Percentiles rank a stretch among this genome's conserved stretches.
Evolutionary conservation across 2,329 filamentous ascomycete species (phyloP).

Genomic region (Talaromyces sp.): DNA sequence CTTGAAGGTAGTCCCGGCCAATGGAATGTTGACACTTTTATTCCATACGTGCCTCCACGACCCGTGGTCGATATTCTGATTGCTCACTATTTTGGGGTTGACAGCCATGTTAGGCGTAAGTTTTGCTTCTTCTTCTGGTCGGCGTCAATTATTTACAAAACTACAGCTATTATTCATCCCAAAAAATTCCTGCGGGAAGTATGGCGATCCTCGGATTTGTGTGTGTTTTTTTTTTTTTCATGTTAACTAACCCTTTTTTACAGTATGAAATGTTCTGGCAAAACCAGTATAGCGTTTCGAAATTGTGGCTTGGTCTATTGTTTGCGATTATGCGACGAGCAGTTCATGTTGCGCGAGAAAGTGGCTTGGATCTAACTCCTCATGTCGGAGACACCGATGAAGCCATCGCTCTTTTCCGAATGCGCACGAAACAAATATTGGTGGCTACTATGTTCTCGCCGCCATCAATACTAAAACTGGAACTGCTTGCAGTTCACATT

Average conservation of each 20-base stretch:
- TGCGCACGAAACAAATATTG: slow-evolving; percentile 52
- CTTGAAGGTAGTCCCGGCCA: slow-evolving; percentile 6
- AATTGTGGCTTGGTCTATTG: slow-evolving; percentile 46
- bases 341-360: slow-evolving; percentile 50
- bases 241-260: background rate
- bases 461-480: slow-evolving; percentile 50
- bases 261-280: slow-evolving; percentile 55
- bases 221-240: background rate
- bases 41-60: slow-evolving; percentile 4
- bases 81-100: slow-evolving; percentile 8
- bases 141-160: background rate
- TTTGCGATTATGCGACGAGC: slow-evolving; percentile 56
- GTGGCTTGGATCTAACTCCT: slow-evolving; percentile 53
- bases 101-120: slow-evolving; percentile 6
- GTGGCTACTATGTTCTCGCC: slow-evolving; percentile 54
- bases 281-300: slow-evolving; percentile 45
- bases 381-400: slow-evolving; percentile 46
- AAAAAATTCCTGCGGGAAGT: slow-evolving; percentile 10
- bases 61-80: slow-evolving; percentile 6
- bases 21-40: slow-evolving; percentile 9
- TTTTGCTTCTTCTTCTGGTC: background rate
- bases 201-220: background rate
- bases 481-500: slow-evolving; percentile 52
- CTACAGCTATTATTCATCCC: slow-evolving; percentile 8
- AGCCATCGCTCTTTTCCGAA: slow-evolving; percentile 28